Evolutionary conservation across 805 yeast genomes (phyloP).

Genomic region (Danielozyma ontarioensis): DNA sequence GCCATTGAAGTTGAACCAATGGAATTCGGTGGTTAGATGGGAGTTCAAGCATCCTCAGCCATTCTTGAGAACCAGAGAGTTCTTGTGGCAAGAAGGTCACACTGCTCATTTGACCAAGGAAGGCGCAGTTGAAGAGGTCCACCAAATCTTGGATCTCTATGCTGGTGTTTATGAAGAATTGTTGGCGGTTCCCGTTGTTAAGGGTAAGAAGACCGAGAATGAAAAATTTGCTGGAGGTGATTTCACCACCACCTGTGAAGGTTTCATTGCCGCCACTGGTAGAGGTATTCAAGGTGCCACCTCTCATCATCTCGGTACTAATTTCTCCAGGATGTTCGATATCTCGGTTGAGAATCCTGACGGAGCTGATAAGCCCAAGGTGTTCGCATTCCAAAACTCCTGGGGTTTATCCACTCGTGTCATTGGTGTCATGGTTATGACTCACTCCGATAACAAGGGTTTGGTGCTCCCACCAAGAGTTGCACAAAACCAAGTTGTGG

Average conservation of each 20-base stretch:
- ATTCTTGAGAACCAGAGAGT: slow-evolving; percentile 96
- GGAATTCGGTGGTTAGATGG: slow-evolving; percentile 99
- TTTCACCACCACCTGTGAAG: slow-evolving; percentile 94
- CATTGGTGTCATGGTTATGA: slow-evolving; percentile 99
- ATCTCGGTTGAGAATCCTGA: slow-evolving; percentile 94
- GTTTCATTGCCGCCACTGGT: slow-evolving; percentile 96
- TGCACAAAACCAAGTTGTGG: slow-evolving; percentile 85
- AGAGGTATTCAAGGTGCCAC: slow-evolving; percentile 99
- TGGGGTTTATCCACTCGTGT: slow-evolving; percentile 99
- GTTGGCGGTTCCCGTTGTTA: slow-evolving; percentile 94
- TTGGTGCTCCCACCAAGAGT: slow-evolving; percentile 96
- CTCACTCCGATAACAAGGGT: slow-evolving; percentile 98
- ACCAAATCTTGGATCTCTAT: slow-evolving; percentile 81
- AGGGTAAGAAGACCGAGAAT: slow-evolving; percentile 93
- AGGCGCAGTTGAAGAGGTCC: slow-evolving; percentile 79
- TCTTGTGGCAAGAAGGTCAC: slow-evolving; percentile 99
- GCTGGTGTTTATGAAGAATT: slow-evolving; percentile 81
- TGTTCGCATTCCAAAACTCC: slow-evolving; percentile 91
- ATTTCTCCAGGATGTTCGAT: slow-evolving; percentile 97
- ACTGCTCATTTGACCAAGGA: slow-evolving; percentile 87
- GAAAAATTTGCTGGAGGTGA: slow-evolving; percentile 98
- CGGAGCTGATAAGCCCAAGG: slow-evolving; percentile 80
- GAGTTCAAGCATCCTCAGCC: slow-evolving; percentile 99
- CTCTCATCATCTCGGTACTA: slow-evolving; percentile 95
- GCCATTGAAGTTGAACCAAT: slow-evolving; percentile 93